Evolutionary conservation across 352 stramenopile species (phyloP).

Genomic region (Phytophthora cryptogea): DNA sequence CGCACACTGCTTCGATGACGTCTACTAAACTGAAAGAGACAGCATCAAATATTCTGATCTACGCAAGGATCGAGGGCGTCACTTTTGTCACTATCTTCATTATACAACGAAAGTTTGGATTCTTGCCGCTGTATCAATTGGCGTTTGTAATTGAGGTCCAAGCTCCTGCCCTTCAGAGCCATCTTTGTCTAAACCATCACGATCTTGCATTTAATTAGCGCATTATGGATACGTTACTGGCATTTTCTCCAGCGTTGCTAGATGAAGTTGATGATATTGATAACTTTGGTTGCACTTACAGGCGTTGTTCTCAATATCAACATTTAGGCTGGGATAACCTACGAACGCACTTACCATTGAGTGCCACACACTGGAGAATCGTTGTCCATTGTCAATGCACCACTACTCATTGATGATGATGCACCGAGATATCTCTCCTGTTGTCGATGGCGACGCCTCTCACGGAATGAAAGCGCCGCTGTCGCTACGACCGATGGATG

Average conservation of each 20-base stretch:
- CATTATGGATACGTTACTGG: no score
- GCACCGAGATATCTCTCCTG: no score
- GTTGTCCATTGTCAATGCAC: no score
- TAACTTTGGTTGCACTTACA: no score
- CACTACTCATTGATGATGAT: no score
- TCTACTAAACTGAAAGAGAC: conserved; percentile 1
- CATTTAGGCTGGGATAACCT: no score
- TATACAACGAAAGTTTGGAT: conserved; percentile 26
- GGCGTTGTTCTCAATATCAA: no score
- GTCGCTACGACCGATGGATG: background rate
- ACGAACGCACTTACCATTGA: no score
- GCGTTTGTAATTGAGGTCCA: conserved; percentile 47
- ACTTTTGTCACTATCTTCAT: conserved; percentile 17
- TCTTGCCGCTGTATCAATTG: conserved; percentile 32
- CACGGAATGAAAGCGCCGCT: background rate
- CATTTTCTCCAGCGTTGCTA: no score
- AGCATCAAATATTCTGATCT: conserved; percentile 18
- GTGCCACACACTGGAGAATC: no score
- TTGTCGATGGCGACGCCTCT: no score
- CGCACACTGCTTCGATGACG: conserved; percentile 16
- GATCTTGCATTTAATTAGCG: conserved; percentile 31
- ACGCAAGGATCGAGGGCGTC: conserved; percentile 21
- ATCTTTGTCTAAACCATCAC: conserved; percentile 36
- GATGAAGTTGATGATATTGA: no score
- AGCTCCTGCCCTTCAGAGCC: conserved; percentile 16